Conservation (phyloP, 306 rosid genomes). For the Prosopis cineraria region DNA sequence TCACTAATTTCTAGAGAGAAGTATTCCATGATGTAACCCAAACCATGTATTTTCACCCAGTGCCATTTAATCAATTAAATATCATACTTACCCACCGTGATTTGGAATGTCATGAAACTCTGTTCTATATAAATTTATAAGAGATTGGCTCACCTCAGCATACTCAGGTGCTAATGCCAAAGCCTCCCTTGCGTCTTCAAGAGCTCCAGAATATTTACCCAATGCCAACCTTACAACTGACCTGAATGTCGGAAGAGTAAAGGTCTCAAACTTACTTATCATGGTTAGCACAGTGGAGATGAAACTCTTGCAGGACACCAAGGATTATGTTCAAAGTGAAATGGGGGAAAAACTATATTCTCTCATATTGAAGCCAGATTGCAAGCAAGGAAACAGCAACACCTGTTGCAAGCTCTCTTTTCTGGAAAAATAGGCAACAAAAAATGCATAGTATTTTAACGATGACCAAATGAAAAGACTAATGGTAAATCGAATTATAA, state of each 20-base stretch:
- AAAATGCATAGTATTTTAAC: background rate
- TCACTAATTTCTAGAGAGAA: conserved; percentile 16
- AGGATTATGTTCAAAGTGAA: background rate
- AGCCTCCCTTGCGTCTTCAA: conserved; percentile 73
- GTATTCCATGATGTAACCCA: conserved; percentile 4
- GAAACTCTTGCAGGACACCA: background rate
- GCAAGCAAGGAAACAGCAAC: background rate
- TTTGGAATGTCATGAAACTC: conserved; percentile 22
- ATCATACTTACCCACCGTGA: background rate
- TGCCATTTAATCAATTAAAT: background rate
- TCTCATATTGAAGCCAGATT: background rate
- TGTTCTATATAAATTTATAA: background rate
- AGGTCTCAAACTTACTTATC: background rate
- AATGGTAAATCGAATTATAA: background rate
- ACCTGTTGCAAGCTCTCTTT: conserved; percentile 2
- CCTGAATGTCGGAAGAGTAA: conserved; percentile 48
- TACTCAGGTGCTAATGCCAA: conserved; percentile 59
- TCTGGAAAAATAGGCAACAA: background rate
- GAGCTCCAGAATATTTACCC: conserved; percentile 70
- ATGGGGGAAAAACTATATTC: background rate
- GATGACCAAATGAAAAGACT: background rate
- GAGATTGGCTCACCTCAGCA: conserved; percentile 60
- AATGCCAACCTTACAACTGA: conserved; percentile 67
- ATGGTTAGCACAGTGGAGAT: background rate
- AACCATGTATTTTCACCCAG: background rate